Conservation (phyloP, 1,139 yeast species). For the Meyerozyma guilliermondii region DNA sequence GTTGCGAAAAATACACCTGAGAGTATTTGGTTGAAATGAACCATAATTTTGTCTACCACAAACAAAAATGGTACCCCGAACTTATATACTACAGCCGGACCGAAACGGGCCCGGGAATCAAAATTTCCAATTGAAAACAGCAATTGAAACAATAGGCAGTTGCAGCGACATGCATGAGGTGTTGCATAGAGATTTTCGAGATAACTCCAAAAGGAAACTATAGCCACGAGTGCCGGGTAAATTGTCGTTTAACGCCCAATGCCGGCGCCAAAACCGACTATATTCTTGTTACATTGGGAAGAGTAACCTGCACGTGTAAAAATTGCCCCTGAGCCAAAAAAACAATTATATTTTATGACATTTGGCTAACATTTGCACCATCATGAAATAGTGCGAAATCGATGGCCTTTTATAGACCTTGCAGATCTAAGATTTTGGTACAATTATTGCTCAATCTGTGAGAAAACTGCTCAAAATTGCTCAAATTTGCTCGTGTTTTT, state of each 20-base stretch:
- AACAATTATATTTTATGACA: no score
- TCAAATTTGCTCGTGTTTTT: no score
- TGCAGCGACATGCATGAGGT: not conserved
- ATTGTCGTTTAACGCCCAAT: not conserved
- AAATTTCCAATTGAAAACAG: no score
- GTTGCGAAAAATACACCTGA: slow-evolving; percentile 13
- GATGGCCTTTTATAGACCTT: no score
- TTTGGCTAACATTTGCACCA: no score
- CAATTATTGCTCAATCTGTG: not conserved
- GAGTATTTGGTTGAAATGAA: not conserved
- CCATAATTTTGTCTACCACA: not conserved
- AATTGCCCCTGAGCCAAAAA: not conserved
- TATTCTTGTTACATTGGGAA: not conserved
- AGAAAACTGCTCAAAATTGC: not conserved
- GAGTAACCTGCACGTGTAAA: not conserved
- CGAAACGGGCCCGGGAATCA: not conserved
- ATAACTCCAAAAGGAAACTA: not conserved
- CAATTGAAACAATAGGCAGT: not conserved
- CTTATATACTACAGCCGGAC: not conserved
- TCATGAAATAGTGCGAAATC: no score
- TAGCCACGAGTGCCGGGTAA: not conserved
- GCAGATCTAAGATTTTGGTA: no score
- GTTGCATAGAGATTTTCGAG: not conserved
- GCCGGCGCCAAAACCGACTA: not conserved
- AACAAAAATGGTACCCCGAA: not conserved